These are phyloP conservation scores for Hymenoscyphus salicellus DNA, from an alignment of 2,329 filamentous ascomycete species.

Conservation along the genomic window DNA sequence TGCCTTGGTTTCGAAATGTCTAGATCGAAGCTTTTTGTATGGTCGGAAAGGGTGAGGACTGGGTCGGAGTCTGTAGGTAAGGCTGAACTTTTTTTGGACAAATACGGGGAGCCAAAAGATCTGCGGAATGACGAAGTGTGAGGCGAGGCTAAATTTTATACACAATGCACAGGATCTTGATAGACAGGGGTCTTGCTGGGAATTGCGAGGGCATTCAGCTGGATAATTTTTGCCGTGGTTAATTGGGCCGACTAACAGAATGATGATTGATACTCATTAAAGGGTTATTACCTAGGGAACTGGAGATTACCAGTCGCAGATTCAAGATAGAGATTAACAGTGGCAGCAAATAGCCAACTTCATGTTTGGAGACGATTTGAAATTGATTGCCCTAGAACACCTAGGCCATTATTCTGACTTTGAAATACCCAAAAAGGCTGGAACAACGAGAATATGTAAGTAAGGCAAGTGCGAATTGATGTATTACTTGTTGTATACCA, in stretches of 20 bases:
- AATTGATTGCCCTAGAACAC: too few species aligned
- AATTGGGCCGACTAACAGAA: neutral
- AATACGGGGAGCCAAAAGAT: slow-evolving; percentile 10
- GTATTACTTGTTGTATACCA: neutral
- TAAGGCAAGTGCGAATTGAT: too few species aligned
- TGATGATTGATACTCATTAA: too few species aligned
- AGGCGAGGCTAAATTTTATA: slow-evolving; percentile 16
- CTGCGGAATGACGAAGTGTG: slow-evolving; percentile 20
- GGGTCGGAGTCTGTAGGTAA: slow-evolving; percentile 5
- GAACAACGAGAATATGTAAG: too few species aligned
- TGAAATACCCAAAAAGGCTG: too few species aligned
- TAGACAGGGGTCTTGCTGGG: neutral
- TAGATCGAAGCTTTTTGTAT: neutral
- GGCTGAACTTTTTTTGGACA: slow-evolving; percentile 15
- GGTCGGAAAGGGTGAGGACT: neutral
- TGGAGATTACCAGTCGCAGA: too few species aligned
- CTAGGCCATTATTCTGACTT: too few species aligned
- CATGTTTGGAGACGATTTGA: too few species aligned
- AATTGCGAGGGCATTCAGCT: neutral
- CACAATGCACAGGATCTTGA: neutral
- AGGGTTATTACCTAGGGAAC: too few species aligned
- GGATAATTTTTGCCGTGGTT: neutral
- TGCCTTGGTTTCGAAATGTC: neutral
- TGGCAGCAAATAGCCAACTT: too few species aligned
- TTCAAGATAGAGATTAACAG: too few species aligned